Evolutionary conservation across 306 rosid species (phyloP).

Genomic region (Arachis hypogaea): DNA sequence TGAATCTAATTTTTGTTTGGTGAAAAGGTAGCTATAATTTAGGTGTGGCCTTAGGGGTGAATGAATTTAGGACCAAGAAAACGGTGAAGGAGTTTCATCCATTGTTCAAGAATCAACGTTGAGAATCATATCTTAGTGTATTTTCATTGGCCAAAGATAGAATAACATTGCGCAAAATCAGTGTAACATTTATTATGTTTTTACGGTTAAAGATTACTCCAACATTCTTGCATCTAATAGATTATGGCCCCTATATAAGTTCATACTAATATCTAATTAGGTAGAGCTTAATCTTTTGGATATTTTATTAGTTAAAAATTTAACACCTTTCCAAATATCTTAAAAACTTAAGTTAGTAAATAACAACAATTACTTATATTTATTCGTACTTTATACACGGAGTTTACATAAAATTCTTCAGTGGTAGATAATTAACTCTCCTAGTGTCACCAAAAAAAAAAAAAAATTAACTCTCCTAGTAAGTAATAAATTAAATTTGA

Average conservation of each 20-base stretch:
- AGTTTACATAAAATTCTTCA: too few species aligned
- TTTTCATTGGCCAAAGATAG: constrained; percentile 30
- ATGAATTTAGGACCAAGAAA: constrained; percentile 32
- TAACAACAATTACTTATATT: not conserved
- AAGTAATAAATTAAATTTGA: too few species aligned
- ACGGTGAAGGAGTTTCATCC: constrained; percentile 47
- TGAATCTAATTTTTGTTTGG: constrained; percentile 9
- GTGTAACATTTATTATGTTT: not conserved
- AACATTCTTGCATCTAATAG: not conserved
- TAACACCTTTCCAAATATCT: not conserved
- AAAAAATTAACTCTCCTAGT: too few species aligned
- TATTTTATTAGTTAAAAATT: not conserved
- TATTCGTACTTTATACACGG: too few species aligned
- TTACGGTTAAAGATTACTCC: too few species aligned
- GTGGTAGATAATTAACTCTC: too few species aligned
- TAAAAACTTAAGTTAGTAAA: not conserved
- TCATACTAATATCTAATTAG: not conserved
- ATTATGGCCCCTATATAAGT: not conserved
- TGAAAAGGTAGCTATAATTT: constrained; percentile 42
- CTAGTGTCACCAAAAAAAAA: too few species aligned
- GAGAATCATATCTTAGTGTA: constrained; percentile 12
- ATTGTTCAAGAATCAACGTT: constrained; percentile 23
- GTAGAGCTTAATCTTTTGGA: not conserved
- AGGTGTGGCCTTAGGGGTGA: constrained; percentile 50
- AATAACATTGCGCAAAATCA: not conserved